A percentile compares a stretch with the other conserved stretches of the same genome.
These are phyloP conservation scores for Macrolepiota albuminosa DNA, from an alignment of 768 basidiomycete genomes.

Conservation along the genomic window DNA sequence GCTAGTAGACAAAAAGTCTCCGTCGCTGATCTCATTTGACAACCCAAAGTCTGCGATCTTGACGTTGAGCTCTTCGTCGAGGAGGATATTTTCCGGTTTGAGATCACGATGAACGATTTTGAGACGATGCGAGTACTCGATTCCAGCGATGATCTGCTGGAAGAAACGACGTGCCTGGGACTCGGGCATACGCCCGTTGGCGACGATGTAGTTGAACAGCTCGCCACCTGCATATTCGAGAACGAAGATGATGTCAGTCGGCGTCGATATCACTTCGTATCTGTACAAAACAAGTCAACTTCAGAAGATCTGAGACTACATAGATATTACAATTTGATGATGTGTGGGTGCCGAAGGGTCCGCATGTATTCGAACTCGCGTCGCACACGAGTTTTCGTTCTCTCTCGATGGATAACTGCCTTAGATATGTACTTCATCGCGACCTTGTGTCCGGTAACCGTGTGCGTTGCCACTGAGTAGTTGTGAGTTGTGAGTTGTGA, in stretches of 20 bases:
- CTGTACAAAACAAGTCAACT: slow-evolving; percentile 29
- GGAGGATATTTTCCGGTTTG: slow-evolving; percentile 93
- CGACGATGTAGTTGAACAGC: slow-evolving; percentile 96
- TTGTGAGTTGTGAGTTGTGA: slow-evolving; percentile 10
- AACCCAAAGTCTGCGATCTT: slow-evolving; percentile 99
- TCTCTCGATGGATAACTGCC: slow-evolving; percentile 85
- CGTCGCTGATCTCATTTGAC: slow-evolving; percentile 93
- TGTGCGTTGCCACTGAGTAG: slow-evolving; percentile 81
- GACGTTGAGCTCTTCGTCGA: slow-evolving; percentile 82
- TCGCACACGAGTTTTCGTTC: slow-evolving; percentile 88
- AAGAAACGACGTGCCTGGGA: slow-evolving; percentile 89
- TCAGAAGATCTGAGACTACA: slow-evolving; percentile 6
- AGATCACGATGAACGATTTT: slow-evolving; percentile 98
- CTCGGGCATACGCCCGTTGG: slow-evolving; percentile 89
- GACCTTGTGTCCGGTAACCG: slow-evolving; percentile 90
- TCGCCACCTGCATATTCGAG: slow-evolving; percentile 96
- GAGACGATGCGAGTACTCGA: slow-evolving; percentile 94
- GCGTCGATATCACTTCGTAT: slow-evolving; percentile 88
- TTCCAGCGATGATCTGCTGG: slow-evolving; percentile 96
- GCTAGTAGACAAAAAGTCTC: slow-evolving; percentile 94
- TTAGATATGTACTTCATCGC: slow-evolving; percentile 98
- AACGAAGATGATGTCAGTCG: slow-evolving; percentile 96
- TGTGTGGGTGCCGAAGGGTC: slow-evolving; percentile 90
- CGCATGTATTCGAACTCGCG: slow-evolving; percentile 98
- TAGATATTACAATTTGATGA: slow-evolving; percentile 82